Evolutionary conservation across 768 basidiomycete species (phyloP), one percentile per base, ranked within the genome.

Genomic region (Mycena haematopus): DNA sequence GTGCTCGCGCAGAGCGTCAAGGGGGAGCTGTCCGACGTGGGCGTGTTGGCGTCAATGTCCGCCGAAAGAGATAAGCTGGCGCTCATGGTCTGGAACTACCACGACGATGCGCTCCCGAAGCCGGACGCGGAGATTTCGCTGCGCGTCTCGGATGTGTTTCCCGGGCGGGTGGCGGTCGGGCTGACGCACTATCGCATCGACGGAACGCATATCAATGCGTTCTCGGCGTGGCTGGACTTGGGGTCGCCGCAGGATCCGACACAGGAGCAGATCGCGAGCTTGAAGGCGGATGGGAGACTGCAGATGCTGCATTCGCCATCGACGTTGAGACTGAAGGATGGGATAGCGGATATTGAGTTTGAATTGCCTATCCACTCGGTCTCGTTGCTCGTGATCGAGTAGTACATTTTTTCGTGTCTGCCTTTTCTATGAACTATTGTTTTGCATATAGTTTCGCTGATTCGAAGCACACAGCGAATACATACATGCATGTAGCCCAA

Each of bases 171-270:
- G 47, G 55, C 55, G 44, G 54, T 52, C 25, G 51, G 31, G 31
- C 38, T 65, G 52, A 61, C 53, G 46, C 64, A 65, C 55, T 65
- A 61, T 55, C 64, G 64, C 55, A 65, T 65, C 31, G 64, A 65
- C 55, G 53, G 61, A 40, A 65, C 17, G 14, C 64, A 65, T 51
- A 65, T 59, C 59, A 57, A 65, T 40, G 53, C 64, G 45, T 65
- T 54, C 58, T 47, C 64, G 6, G 58, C 59, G 17, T 65, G 64
- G 64, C 40, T 51, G 27, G 15, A 50, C 36, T 52, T 65, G 46
- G 64, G 59, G 25, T 65, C 55, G 24, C 59, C 64, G 15, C 64
- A 61, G 25, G 40, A 56, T 57, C 64, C 64, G 21, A 65, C 64
- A 46, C 64, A 54, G 55, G 55, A 60, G 58, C 64, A 65, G 49